Evolutionary conservation across 306 rosid species (phyloP), one percentile per base, ranked within the genome.

Genomic region (Heteromeles arbutifolia): DNA sequence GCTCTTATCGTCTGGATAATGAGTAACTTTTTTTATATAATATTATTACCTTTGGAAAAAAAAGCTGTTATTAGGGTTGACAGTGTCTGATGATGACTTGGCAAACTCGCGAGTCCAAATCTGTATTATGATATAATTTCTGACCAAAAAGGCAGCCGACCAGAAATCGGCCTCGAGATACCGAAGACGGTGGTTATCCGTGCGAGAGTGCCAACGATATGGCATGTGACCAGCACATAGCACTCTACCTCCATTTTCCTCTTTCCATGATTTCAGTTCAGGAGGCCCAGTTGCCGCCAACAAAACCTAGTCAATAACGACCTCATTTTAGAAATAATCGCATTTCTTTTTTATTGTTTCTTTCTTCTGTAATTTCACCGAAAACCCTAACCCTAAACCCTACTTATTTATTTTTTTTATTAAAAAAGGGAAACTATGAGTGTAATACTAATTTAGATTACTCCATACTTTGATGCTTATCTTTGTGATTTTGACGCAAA

Each of bases 171-270:
- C 78, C 90, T 97, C 19, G 97, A 82, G 7, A 90, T 97, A 0
- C 99, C 96, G 57, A 95, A 92, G 10, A 97, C 96, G 17, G 96
- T 86, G 76, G 97, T 96, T 62, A 96, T 95, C 11, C 97, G 90
- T 43, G 99, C 96, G 3, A 92, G 89, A 4, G 96, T 92, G 11
- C 96, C 97, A 0, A 92, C 86, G 87, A 85, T 92, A 87, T 89
- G 96, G 71, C 96, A 8, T 94, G 83, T 91, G 98, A 91, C 97
- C 77, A 91, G 85, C 63, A 95, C 93, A 72, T 84, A 95, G 84
- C 97, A 86, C 84, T 84, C 97, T 3, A 79, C 78, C 74, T 44
- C 96, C 90, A 84, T 85, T 72, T 41, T 29, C 45, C 50, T 26
- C 70, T 43, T 64, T 50, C 41, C 24, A 12, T 28, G 41, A 31